Base-by-base conservation (phyloP, 306 rosid species). In the Pterocarpus santalinus region DNA sequence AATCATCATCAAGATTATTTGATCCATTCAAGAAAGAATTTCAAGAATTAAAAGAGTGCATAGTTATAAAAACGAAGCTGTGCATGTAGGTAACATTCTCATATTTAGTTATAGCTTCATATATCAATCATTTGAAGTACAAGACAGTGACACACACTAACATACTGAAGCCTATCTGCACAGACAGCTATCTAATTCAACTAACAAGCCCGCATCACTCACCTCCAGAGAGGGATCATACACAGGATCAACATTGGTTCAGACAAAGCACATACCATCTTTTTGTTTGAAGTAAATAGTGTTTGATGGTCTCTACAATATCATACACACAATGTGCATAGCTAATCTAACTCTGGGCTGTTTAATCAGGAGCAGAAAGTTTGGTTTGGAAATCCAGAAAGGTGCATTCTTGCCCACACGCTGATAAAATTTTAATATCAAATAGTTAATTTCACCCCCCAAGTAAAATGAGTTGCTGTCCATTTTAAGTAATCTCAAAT, bases 1-100 rank as follows among this genome's bases (percentile, higher is more conserved):
- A 74, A 72, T 47, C 61, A 56, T 58, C 33, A 68, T 36, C 67
- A 66, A 65, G 12, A 78, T 22, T 44, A 35, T 47, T 38, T 11
- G 4, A 14, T 73, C 41, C 39, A 15, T 69, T 67, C 52, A 6
- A 32, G 4, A 60, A 49, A 53, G 58, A 53, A 52, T 65, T 61
- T 38, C 44, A 62, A 16, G 16, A 69, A 60, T 80, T 46, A 33
- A 2, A 28, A 22, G 12, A 49, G 57, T 22, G 22, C 36, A 17
- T 78, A 15, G 15, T 56, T 16, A 58, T 43, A 47, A 68, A 57
- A 77, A 44, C 7, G 5, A 60, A 41, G 7, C 53, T 6, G 41
- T 58, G 22, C 55, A 36, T 2, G 17, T 73, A 8, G 60, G 9
- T 60, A 61, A 14, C 32, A 8, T 39, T 39, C 7, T 1, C 28